Base-by-base conservation (phyloP, 176 grass and related monocot genomes). In the Triticum urartu region DNA sequence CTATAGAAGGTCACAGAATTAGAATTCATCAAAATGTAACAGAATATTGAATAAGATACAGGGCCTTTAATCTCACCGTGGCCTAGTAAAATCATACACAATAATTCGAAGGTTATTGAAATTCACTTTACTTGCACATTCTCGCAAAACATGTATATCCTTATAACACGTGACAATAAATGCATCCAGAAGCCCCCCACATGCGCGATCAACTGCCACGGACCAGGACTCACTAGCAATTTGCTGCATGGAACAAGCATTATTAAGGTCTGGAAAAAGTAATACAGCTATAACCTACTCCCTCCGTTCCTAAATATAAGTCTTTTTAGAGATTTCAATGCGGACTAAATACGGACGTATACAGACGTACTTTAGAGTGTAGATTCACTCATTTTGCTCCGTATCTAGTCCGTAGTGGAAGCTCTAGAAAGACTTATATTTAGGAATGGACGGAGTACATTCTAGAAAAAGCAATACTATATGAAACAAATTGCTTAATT, bases 141-240 rank as follows among this genome's bases (percentile, higher is more conserved):
- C 88, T 79, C 91, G 86, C 67, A 95, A 94, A 93, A 92, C 3
- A 25, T 93, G 89, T 65, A 79, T 88, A 94, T 98, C 93, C 17
- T 87, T 78, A 72, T 92, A 93, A 67, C 92, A 92, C 30, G 95
- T 84, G 13, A 95, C 95, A 67, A 98, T 95, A 81, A 98, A 98
- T 89, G 95, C 91, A 90, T 98, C 91, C 26, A 98, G 48, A 26
- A 95, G 58, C 56, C 18, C 81, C 64, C 91, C 89, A 47, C 93
- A 10, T 56, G 95, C 95, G 35, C 2, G 85, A 28, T 98, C 95
- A 81, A 98, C 89, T 83, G 95, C 95, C 79, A 95, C 5, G n/a
- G 93, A 92, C 95, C 95, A 98, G 56, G 12, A 82, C 8, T 98
- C 93, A 22, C 89, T 90, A 68, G 58, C 47, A 52, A 98, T 71